Conservation (phyloP, 371 early-diverging fungal genomes). For the Entomophthora muscae region DNA sequence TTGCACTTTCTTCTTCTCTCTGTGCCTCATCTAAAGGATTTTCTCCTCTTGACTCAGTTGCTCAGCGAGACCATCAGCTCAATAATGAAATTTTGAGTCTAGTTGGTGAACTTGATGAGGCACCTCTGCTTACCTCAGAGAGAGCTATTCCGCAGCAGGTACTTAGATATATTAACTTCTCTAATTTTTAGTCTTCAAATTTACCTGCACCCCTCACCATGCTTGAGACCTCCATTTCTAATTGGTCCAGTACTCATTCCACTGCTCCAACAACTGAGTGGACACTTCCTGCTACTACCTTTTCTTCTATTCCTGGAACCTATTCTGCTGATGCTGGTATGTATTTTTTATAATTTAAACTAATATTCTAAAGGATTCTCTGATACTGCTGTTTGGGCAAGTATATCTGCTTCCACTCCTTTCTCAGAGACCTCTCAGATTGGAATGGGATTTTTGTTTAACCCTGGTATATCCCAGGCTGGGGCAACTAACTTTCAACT, state of each 20-base stretch:
- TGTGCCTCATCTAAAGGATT: constrained; percentile 3
- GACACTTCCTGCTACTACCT: neutral
- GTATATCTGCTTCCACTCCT: constrained; percentile 54
- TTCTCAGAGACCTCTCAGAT: constrained; percentile 44
- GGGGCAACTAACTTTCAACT: constrained; percentile 54
- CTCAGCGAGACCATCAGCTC: constrained; percentile 62
- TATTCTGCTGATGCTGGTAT: neutral
- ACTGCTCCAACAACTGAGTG: too few species aligned
- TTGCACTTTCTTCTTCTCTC: constrained; percentile 1
- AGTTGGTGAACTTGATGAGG: constrained; percentile 77
- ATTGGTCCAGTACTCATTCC: neutral
- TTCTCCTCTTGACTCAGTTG: constrained; percentile 28
- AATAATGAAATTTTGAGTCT: constrained; percentile 74
- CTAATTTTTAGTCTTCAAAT: neutral
- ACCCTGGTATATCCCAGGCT: constrained; percentile 81
- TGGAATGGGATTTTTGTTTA: constrained; percentile 71
- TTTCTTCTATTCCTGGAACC: neutral
- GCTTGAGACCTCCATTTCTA: neutral
- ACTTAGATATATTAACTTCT: neutral
- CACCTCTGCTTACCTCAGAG: neutral
- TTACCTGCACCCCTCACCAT: neutral
- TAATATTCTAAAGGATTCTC: constrained; percentile 47
- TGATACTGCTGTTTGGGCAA: constrained; percentile 70
- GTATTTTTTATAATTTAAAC: neutral
- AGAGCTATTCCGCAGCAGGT: neutral